Evolutionary conservation across 148 eudicot species (phyloP).

Genomic region (Amaranthus palmeri): DNA sequence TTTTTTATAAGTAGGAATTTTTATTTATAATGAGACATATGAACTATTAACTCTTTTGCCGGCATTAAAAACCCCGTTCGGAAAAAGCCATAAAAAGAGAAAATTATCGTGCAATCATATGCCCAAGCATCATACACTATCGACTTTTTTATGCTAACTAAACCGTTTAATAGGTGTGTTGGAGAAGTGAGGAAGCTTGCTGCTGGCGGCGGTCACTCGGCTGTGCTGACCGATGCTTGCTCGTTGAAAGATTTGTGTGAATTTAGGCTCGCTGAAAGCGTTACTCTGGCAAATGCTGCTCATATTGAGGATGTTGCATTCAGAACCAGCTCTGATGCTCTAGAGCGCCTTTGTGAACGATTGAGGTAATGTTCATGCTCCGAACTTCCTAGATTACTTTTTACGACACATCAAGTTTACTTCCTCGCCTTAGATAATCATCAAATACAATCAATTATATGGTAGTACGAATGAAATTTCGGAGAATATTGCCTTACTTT

Average conservation of each 20-base stretch:
- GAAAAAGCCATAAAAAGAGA: too few species aligned
- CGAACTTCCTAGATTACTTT: not conserved
- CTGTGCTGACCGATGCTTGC: conserved; percentile 90
- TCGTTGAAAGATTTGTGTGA: conserved; percentile 92
- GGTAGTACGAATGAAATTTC: not conserved
- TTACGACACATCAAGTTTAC: not conserved
- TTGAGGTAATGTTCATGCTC: conserved; percentile 48
- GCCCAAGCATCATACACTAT: too few species aligned
- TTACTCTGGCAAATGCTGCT: conserved; percentile 68
- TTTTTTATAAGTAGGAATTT: too few species aligned
- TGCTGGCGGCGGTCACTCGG: conserved; percentile 98
- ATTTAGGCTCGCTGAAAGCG: conserved; percentile 73
- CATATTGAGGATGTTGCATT: conserved; percentile 75
- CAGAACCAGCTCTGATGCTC: conserved; percentile 84
- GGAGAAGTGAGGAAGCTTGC: conserved; percentile 94
- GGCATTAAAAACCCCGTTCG: too few species aligned
- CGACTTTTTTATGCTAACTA: too few species aligned
- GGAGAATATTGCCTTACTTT: too few species aligned
- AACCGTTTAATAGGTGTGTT: conserved; percentile 61
- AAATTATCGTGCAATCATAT: too few species aligned
- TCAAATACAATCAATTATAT: not conserved
- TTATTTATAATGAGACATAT: too few species aligned
- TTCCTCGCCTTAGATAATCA: too few species aligned
- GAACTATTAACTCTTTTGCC: too few species aligned
- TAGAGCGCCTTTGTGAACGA: conserved; percentile 84